phyloP scores from a whole-genome alignment of 2,329 filamentous ascomycete genomes.

The Colletotrichum costaricense region DNA sequence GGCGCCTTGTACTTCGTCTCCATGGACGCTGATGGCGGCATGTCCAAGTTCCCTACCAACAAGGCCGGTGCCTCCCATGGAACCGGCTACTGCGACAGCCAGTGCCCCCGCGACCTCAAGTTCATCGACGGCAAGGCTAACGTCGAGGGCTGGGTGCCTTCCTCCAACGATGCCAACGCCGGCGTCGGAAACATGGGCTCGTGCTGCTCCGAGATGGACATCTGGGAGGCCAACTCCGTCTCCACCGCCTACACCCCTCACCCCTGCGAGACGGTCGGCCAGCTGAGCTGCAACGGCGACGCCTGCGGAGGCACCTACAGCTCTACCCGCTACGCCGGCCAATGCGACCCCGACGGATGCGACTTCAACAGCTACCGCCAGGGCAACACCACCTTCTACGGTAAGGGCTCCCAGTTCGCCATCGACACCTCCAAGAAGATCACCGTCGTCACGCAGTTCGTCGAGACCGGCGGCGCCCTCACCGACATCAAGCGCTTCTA shows the following conservation, averaged over 20 bases:
- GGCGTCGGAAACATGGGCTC: constrained; percentile 63
- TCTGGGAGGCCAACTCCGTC: constrained; percentile 74
- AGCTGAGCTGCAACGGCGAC: constrained; percentile 62
- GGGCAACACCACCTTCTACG: constrained; percentile 73
- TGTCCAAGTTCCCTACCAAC: constrained; percentile 60
- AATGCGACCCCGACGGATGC: constrained; percentile 77
- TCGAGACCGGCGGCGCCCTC: constrained; percentile 60
- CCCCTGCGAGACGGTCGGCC: constrained; percentile 64
- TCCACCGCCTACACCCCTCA: constrained; percentile 74
- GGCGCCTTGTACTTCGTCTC: constrained; percentile 76
- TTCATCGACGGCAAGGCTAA: constrained; percentile 69
- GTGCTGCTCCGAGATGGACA: constrained; percentile 74
- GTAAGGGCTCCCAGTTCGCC: constrained; percentile 59
- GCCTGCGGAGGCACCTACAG: constrained; percentile 65
- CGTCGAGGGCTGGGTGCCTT: constrained; percentile 61
- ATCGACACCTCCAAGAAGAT: constrained; percentile 70
- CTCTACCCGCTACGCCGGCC: constrained; percentile 66
- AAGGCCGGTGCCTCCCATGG: constrained; percentile 68
- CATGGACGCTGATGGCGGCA: constrained; percentile 70
- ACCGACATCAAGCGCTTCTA: constrained; percentile 73
- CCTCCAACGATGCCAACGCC: constrained; percentile 63
- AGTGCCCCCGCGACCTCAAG: constrained; percentile 66
- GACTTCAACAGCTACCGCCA: constrained; percentile 78
- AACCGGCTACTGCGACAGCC: constrained; percentile 65
- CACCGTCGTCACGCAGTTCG: constrained; percentile 77